Evolutionary conservation across 129 eudicot species (phyloP).

Genomic region (Erigeron canadensis): DNA sequence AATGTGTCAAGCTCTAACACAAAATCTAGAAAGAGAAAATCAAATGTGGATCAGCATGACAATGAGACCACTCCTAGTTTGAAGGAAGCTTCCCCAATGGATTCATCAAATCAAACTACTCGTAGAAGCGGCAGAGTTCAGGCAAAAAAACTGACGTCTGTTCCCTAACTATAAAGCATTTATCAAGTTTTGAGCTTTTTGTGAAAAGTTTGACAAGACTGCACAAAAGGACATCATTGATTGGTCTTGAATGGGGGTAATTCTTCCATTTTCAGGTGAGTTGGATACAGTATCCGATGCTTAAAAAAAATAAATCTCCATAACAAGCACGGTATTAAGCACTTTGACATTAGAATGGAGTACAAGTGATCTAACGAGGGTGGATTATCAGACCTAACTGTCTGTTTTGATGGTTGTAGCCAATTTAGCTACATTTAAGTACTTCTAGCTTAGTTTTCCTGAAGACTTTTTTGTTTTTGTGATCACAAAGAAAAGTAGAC

Average conservation of each 20-base stretch:
- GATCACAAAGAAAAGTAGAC: constrained; percentile 6
- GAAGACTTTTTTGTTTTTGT: constrained; percentile 10
- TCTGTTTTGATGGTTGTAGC: constrained; percentile 3
- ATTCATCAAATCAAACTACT: constrained; percentile 24
- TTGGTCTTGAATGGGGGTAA: constrained; percentile 2
- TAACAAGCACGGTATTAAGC: not conserved
- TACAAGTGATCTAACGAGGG: not conserved
- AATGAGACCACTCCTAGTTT: constrained; percentile 13
- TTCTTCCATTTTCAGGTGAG: constrained; percentile 12
- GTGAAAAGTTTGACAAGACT: constrained; percentile 6
- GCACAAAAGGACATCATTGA: not conserved
- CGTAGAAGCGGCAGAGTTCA: constrained; percentile 47
- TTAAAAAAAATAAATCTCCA: not conserved
- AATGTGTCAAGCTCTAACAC: constrained; percentile 23
- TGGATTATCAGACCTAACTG: not conserved
- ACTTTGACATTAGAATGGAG: not conserved
- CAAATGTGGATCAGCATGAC: constrained; percentile 20
- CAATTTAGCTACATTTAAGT: constrained; percentile 14
- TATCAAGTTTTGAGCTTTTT: constrained; percentile 15
- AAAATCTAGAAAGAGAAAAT: constrained; percentile 34
- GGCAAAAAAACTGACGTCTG: constrained; percentile 32
- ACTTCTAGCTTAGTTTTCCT: not conserved
- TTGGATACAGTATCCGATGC: constrained; percentile 8
- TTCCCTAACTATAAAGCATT: constrained; percentile 10
- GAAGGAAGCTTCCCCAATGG: constrained; percentile 26